Conservation (phyloP, 345 rosid genomes). For the Eucalyptus shirleyi region DNA sequence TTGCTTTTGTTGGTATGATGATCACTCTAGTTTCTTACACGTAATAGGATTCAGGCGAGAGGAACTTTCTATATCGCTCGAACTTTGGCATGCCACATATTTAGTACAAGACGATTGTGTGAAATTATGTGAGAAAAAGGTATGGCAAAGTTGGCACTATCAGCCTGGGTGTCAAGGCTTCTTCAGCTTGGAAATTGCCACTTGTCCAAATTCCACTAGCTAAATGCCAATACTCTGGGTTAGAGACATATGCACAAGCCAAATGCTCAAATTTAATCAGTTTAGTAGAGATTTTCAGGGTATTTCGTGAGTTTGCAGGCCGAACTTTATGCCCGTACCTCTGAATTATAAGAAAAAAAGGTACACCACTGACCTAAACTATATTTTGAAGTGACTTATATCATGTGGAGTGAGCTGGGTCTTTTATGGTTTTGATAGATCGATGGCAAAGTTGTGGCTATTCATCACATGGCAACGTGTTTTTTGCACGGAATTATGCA, state of each 20-base stretch:
- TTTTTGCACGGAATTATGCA: not conserved
- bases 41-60: not conserved
- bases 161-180: not conserved
- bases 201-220: not conserved
- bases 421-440: not conserved
- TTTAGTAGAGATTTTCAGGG: not conserved
- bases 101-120: not conserved
- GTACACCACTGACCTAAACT: rapidly evolving
- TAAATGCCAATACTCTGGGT: not conserved
- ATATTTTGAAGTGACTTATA: not conserved
- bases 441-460: not conserved
- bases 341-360: not conserved
- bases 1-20: not conserved
- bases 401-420: not conserved
- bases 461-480: not conserved
- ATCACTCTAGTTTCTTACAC: not conserved
- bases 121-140: not conserved
- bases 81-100: not conserved
- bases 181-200: not conserved
- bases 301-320: not conserved
- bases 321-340: not conserved
- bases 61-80: not conserved
- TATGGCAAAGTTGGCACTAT: not conserved
- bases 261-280: not conserved
- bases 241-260: not conserved